A percentile compares a stretch with the other conserved stretches of the same genome.
These are phyloP conservation scores for Fusarium drepaniforme DNA, from an alignment of 2,329 filamentous ascomycete genomes.

Conservation along the genomic window DNA sequence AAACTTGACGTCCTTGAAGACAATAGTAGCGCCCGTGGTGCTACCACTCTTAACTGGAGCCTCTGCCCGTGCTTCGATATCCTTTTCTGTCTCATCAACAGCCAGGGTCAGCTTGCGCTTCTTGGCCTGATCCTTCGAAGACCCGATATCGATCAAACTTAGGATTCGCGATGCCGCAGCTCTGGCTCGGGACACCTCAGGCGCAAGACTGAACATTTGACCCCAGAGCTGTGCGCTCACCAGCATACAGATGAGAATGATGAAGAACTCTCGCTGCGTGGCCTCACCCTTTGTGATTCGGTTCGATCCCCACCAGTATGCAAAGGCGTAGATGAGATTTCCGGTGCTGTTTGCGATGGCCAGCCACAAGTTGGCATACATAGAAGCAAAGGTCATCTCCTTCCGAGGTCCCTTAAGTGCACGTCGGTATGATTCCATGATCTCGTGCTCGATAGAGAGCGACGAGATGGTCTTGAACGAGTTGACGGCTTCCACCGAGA, in stretches of 20 bases:
- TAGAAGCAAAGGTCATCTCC: constrained; percentile 63
- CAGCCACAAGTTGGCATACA: constrained; percentile 69
- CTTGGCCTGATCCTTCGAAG: constrained; percentile 37
- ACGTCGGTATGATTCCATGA: constrained; percentile 65
- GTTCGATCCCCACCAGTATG: constrained; percentile 84
- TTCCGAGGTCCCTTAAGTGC: constrained; percentile 64
- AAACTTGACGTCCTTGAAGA: constrained; percentile 72
- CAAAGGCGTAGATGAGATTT: constrained; percentile 79
- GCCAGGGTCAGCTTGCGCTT: constrained; percentile 24
- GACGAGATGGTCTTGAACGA: constrained; percentile 74
- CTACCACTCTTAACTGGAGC: constrained; percentile 37
- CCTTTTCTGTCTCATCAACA: constrained; percentile 40
- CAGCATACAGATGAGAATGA: constrained; percentile 78
- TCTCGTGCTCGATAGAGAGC: constrained; percentile 64
- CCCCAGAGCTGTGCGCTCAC: constrained; percentile 80
- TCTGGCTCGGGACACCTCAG: constrained; percentile 77
- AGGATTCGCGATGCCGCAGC: constrained; percentile 71
- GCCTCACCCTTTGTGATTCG: constrained; percentile 76
- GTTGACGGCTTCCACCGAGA: constrained; percentile 76
- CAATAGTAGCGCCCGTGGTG: constrained; percentile 58
- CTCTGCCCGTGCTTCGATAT: constrained; percentile 55
- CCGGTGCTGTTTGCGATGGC: constrained; percentile 71
- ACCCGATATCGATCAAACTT: constrained; percentile 61
- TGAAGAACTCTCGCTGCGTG: constrained; percentile 77
- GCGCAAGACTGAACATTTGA: constrained; percentile 80